These are phyloP conservation scores for Dacryopinax primogenitus DNA, from an alignment of 768 basidiomycete genomes.

Conservation along the genomic window DNA sequence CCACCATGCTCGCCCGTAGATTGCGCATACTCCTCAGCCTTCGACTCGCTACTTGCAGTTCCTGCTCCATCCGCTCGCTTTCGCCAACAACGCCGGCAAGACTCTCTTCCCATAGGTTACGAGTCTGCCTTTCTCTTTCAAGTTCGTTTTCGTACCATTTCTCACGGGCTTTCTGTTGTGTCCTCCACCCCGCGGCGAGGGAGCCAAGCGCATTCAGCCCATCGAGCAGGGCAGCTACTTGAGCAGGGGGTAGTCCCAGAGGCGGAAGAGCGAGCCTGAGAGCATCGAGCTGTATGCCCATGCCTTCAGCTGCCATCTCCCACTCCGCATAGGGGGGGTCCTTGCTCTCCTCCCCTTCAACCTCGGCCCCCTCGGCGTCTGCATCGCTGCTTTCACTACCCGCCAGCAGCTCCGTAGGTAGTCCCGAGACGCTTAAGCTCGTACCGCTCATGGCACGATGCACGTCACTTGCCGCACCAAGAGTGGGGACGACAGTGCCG, in stretches of 20 bases:
- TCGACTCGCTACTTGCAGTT: slow-evolving; percentile 44
- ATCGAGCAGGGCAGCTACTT: slow-evolving; percentile 50
- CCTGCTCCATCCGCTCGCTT: slow-evolving; percentile 69
- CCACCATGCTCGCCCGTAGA: slow-evolving; percentile 33
- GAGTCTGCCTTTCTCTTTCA: slow-evolving; percentile 48
- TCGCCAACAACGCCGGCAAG: slow-evolving; percentile 72
- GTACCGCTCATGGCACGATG: neutral
- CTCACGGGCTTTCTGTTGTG: slow-evolving; percentile 66
- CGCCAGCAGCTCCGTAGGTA: neutral
- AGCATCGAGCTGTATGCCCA: slow-evolving; percentile 60
- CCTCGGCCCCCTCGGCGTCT: neutral
- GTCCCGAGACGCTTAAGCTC: neutral
- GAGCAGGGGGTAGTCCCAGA: slow-evolving; percentile 36
- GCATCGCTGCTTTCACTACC: neutral
- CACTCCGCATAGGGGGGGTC: slow-evolving; percentile 15
- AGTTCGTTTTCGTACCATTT: slow-evolving; percentile 60
- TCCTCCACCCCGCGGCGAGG: slow-evolving; percentile 52
- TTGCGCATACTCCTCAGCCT: slow-evolving; percentile 42
- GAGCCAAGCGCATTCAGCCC: slow-evolving; percentile 44
- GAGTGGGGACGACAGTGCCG: neutral
- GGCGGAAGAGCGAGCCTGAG: slow-evolving; percentile 49
- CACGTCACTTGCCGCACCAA: neutral
- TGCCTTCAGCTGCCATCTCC: slow-evolving; percentile 26
- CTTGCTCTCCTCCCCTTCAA: slow-evolving; percentile 10
- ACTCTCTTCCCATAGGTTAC: slow-evolving; percentile 80